Conservation (phyloP, 768 basidiomycete genomes). For the Hygrocybe punicea region DNA sequence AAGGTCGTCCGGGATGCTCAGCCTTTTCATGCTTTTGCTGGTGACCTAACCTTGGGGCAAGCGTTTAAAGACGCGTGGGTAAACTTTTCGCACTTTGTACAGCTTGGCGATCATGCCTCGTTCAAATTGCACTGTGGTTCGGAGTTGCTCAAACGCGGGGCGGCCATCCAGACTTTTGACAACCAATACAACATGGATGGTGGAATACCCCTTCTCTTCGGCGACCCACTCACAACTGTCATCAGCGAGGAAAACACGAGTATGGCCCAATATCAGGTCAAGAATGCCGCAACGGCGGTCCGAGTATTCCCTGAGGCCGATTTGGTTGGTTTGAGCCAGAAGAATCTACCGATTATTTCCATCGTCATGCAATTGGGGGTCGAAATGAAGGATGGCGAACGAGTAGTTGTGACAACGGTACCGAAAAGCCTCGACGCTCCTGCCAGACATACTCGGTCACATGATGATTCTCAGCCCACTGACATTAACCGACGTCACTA, state of each 20-base stretch:
- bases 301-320: neutral
- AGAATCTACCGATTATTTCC: neutral
- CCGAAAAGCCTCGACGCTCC: neutral
- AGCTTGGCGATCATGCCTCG: conserved; percentile 4
- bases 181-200: conserved; percentile 4
- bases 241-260: neutral
- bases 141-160: conserved; percentile 4
- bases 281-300: neutral
- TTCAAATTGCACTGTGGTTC: neutral
- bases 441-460: neutral
- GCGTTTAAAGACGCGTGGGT: conserved; percentile 2
- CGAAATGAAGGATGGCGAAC: conserved; percentile 1
- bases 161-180: neutral
- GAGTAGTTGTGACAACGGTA: neutral
- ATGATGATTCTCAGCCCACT: neutral
- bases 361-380: neutral
- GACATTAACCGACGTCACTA: neutral
- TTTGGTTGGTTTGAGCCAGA: conserved; percentile 1
- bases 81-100: conserved; percentile 3
- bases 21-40: conserved; percentile 1
- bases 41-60: neutral
- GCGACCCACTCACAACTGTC: neutral
- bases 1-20: neutral
- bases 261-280: neutral
- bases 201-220: conserved; percentile 2